Base-by-base conservation (phyloP, 139 green algal genomes). In the Trebouxia sp. region DNA sequence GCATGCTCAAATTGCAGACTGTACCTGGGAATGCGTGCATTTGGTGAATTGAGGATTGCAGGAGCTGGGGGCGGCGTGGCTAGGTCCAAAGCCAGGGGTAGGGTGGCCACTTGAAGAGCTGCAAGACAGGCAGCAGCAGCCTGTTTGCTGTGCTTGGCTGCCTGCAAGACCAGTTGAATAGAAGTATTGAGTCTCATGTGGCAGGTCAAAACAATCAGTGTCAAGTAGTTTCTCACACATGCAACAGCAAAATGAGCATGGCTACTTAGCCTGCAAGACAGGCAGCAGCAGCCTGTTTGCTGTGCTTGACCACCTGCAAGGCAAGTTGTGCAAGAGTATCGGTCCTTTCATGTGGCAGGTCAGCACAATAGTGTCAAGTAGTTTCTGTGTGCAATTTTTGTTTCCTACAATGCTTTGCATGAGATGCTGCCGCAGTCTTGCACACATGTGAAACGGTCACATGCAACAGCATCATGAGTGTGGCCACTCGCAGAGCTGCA, bases 1-100 rank as follows among this genome's bases (percentile, higher is more conserved):
- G 14, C 50, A 58, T 3, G 50, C 50, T 22, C 50, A 58, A 17
- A 58, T 56, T 26, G 14, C 15, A 15, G 15, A 15, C 12, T 15
- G 14, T 15, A 78, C 37, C 93, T 82, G 0, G 93, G 81, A 15
- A 97, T 90, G 39, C 84, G 80, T 2, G 89, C 89, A 20, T 93
- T 94, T 1, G 93, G 93, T 3, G 83, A 91, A 53, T 87, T 92
- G 6, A 97, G 89, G 11, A 97, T 65, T 0, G 93, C 93, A 5
- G 76, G 32, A 0, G 90, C 87, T 22, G 89, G 88, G 11, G 48
- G 62, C 26, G 83, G 83, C 28, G 28, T 43, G 37, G 50, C 26
- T 10, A 77, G 4, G 0, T 62, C 75, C 26, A 45, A 5, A 14
- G 58, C 43, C 32, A 83, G 45, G 1, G 77, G 38, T 26, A 65